Base-by-base conservation (phyloP, 1,284 basidiomycete genomes). In the Cutaneotrichosporon mucoides region DNA sequence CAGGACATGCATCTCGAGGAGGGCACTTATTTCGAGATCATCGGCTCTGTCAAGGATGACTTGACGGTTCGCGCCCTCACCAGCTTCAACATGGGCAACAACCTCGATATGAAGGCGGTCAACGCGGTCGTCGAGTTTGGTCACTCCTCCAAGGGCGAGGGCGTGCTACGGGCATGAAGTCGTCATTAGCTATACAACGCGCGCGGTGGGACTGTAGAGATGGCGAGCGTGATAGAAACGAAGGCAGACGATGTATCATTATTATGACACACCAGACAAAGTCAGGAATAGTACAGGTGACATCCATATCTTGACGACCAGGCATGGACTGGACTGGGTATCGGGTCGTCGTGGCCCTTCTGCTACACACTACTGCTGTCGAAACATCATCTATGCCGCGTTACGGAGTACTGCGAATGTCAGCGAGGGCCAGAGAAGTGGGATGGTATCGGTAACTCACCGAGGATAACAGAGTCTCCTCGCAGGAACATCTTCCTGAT, bases 391-490 rank as follows among this genome's bases (percentile, higher is more conserved):
- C 60, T 68, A 92, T 71, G 89, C 87, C 70, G 90, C 89, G 77
- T 92, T 92, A 68, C 91, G 88, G 61, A 93, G 82, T 69, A 92
- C 90, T 92, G 65, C 24, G 12, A 43, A 40, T 12, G 37, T 46
- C 60, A 62, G 51, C 56, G 12, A 11, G 6, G 11, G 6, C 24
- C 38, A 37, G 1, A 24, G 49, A 10, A 15, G 16, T 13, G 15
- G 4, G n/a, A 24, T 8, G 24, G 51, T 13, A 11, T n/a, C 15
- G 41, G 8, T 35, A n/a, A 47, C 88, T 79, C 72, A 95, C 93
- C 88, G 59, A 96, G 83, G 68, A 97, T 94, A 13, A 97, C 93
- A 45, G 93, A 96, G 78, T 96, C 93, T 38, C 93, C 93, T 53
- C 91, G 90, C 67, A 66, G 64, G 63, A 75, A 70, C 76, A 79